Conservation (phyloP, 1,284 basidiomycete species). For the Rhodotorula sp. region DNA sequence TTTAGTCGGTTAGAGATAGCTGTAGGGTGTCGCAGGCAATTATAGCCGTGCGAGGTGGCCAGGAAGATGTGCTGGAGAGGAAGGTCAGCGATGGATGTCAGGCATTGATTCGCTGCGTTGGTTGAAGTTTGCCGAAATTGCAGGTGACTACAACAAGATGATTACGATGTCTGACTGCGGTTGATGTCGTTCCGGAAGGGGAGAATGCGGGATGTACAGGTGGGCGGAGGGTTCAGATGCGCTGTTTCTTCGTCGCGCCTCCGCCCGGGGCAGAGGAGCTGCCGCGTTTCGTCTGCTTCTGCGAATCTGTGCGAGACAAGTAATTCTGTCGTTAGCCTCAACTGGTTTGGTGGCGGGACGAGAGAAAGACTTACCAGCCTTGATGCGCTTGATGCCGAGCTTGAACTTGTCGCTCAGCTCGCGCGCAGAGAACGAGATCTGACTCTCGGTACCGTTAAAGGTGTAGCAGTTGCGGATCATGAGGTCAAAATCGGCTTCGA, state of each 20-base stretch:
- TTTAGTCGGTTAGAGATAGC: too few species aligned
- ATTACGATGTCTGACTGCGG: neutral
- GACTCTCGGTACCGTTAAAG: constrained; percentile 78
- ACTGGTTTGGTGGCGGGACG: too few species aligned
- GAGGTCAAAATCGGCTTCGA: constrained; percentile 76
- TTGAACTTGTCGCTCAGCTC: constrained; percentile 49
- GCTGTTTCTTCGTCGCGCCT: constrained; percentile 21
- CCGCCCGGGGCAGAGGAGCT: constrained; percentile 19
- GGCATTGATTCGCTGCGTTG: too few species aligned
- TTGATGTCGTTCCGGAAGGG: neutral
- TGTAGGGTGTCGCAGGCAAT: too few species aligned
- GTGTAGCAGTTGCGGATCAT: constrained; percentile 81
- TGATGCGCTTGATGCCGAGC: constrained; percentile 35
- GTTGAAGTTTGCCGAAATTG: neutral
- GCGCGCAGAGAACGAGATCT: constrained; percentile 59
- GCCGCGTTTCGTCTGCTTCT: constrained; percentile 23
- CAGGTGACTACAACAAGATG: neutral
- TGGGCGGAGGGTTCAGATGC: neutral
- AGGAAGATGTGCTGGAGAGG: too few species aligned
- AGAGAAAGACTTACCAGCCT: constrained; percentile 11
- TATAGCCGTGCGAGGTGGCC: too few species aligned
- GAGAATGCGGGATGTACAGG: neutral
- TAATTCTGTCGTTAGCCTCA: neutral
- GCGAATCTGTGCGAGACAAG: constrained; percentile 8
- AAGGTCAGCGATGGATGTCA: too few species aligned